phyloP scores from a whole-genome alignment of 2,329 filamentous ascomycete genomes.

The Trichoderma endophyticum region DNA sequence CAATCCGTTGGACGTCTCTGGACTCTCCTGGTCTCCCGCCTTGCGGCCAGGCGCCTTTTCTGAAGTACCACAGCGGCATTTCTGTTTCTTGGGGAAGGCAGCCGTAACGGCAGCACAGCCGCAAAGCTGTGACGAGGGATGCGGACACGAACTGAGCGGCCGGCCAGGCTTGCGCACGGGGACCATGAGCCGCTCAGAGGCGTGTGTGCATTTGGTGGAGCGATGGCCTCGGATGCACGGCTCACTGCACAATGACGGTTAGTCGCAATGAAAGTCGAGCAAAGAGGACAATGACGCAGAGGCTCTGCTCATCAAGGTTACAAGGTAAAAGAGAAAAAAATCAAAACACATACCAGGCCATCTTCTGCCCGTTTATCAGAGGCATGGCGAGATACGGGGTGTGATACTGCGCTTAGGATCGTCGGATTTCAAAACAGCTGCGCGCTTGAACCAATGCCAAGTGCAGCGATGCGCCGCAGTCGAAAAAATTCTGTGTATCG shows the following conservation, averaged over 20 bases:
- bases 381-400: slow-evolving; percentile 49
- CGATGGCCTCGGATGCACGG: slow-evolving; percentile 74
- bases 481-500: neutral
- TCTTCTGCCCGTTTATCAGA: slow-evolving; percentile 67
- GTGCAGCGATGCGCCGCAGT: neutral
- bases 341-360: slow-evolving; percentile 62
- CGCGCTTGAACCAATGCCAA: neutral
- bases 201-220: slow-evolving; percentile 71
- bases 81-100: slow-evolving; percentile 57
- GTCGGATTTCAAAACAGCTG: neutral
- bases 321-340: neutral
- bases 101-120: slow-evolving; percentile 62
- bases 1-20: slow-evolving; percentile 26
- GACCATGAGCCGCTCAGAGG: slow-evolving; percentile 63
- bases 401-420: neutral
- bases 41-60: slow-evolving; percentile 25
- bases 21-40: slow-evolving; percentile 29
- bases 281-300: neutral
- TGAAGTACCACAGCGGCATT: slow-evolving; percentile 49
- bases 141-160: slow-evolving; percentile 66
- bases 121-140: slow-evolving; percentile 60
- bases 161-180: slow-evolving; percentile 70
- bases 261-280: neutral
- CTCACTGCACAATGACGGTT: slow-evolving; percentile 46
- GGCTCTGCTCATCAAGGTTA: neutral